A percentile compares a stretch with the other conserved stretches of the same genome.
Conservation (phyloP, 176 grass and related monocot species). For the Eragrostis curvula region DNA sequence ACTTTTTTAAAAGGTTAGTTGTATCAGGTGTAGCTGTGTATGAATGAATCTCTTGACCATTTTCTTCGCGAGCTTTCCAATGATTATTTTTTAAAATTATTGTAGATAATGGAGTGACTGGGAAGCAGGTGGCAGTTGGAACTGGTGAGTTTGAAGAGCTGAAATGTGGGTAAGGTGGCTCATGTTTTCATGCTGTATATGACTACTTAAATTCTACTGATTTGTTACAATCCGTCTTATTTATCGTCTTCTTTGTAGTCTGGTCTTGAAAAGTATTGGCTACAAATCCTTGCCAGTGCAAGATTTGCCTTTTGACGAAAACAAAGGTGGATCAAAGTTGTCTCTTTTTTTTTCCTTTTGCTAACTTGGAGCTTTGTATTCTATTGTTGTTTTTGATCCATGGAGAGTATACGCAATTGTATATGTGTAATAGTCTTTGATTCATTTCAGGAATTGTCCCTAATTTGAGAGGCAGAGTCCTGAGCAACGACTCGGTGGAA, state of each 20-base stretch:
- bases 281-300: slow-evolving; percentile 84
- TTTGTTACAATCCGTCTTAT: slow-evolving; percentile 24
- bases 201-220: not conserved
- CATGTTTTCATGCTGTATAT: slow-evolving; percentile 12
- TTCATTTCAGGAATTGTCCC: slow-evolving; percentile 68
- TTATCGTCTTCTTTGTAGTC: slow-evolving; percentile 46
- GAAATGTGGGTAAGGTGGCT: slow-evolving; percentile 69
- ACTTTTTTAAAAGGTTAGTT: slow-evolving; percentile 70
- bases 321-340: slow-evolving; percentile 56
- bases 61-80: not conserved
- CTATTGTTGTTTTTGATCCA: not conserved
- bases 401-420: not conserved
- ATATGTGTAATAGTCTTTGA: not conserved
- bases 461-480: slow-evolving; percentile 72
- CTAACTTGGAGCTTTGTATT: slow-evolving; percentile 5
- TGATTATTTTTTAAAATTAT: slow-evolving; percentile 24
- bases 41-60: not conserved
- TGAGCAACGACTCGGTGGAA: slow-evolving; percentile 56
- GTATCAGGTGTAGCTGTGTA: slow-evolving; percentile 6
- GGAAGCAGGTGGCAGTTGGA: slow-evolving; percentile 75
- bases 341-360: not conserved
- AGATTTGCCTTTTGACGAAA: slow-evolving; percentile 73
- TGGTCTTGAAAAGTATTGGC: slow-evolving; percentile 93
- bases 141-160: slow-evolving; percentile 80
- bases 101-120: slow-evolving; percentile 61